Evolutionary conservation across 2,329 filamentous ascomycete species (phyloP).

Genomic region (Ceratocystis papillata): DNA sequence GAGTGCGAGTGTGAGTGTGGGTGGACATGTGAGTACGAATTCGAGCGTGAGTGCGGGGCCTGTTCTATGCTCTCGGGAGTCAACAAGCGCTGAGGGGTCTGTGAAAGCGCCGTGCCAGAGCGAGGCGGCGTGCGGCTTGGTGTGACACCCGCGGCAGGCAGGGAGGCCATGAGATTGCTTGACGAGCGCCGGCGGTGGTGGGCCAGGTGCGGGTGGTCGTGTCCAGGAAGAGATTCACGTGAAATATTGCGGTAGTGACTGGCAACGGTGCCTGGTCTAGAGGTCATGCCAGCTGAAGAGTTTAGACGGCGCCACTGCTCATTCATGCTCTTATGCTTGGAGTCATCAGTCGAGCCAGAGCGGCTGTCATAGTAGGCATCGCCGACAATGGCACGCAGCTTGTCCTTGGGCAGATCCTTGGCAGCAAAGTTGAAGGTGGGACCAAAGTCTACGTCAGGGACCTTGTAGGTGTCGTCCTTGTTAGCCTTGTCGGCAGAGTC

Average conservation of each 20-base stretch:
- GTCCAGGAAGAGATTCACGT: slow-evolving; percentile 12
- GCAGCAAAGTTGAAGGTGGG: slow-evolving; percentile 59
- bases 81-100: slow-evolving; percentile 18
- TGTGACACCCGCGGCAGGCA: not conserved
- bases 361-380: slow-evolving; percentile 9
- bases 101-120: slow-evolving; percentile 1
- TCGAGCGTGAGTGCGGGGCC: slow-evolving; percentile 4
- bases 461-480: slow-evolving; percentile 37
- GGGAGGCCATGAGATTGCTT: slow-evolving; percentile 12
- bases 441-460: slow-evolving; percentile 76
- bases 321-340: slow-evolving; percentile 18
- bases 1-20: not conserved
- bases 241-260: slow-evolving; percentile 23
- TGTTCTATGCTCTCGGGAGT: slow-evolving; percentile 22
- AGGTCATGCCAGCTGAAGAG: slow-evolving; percentile 12
- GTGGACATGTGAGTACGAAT: slow-evolving; percentile 1
- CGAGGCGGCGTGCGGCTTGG: slow-evolving; percentile 16
- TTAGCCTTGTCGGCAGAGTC: slow-evolving; percentile 23
- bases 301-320: slow-evolving; percentile 23
- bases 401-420: slow-evolving; percentile 21
- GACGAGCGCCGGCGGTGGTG: slow-evolving; percentile 15
- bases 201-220: not conserved
- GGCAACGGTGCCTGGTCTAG: slow-evolving; percentile 15
- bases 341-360: slow-evolving; percentile 10
- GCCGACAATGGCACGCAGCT: slow-evolving; percentile 19